phyloP scores from a whole-genome alignment of 306 rosid species.

The Trifolium fragiferum region DNA sequence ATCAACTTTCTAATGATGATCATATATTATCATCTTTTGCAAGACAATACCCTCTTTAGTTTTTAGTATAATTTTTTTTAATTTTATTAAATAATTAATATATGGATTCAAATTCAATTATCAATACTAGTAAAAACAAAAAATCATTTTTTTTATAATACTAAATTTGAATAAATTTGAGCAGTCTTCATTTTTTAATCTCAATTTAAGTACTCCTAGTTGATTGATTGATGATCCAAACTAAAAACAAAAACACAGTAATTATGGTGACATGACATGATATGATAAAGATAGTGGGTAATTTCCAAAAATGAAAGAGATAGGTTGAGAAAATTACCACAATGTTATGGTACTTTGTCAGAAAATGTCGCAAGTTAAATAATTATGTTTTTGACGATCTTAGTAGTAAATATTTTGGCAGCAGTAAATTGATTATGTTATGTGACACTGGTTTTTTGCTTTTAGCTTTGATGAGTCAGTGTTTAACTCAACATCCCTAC shows the following conservation, averaged over 20 bases:
- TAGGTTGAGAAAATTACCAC: slow-evolving; percentile 19
- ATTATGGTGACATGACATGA: slow-evolving; percentile 41
- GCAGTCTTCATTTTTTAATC: too few relatives aligned
- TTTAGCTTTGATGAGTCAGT: not conserved
- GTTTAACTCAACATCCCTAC: slow-evolving; percentile 40
- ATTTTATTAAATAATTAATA: too few relatives aligned
- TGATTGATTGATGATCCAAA: not conserved
- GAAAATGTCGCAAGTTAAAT: slow-evolving; percentile 39
- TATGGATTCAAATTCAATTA: too few relatives aligned
- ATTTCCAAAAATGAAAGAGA: slow-evolving; percentile 30
- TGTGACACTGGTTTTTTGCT: not conserved
- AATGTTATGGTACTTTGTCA: slow-evolving; percentile 38
- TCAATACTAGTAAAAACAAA: too few relatives aligned
- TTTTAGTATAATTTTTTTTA: too few relatives aligned
- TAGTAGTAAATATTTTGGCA: not conserved
- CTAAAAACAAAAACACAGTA: not conserved
- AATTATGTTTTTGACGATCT: not conserved
- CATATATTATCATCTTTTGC: too few relatives aligned
- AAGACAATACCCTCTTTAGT: too few relatives aligned
- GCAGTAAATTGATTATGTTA: not conserved
- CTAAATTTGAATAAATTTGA: too few relatives aligned
- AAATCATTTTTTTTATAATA: too few relatives aligned
- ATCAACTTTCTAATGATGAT: too few relatives aligned
- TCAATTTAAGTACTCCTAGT: not conserved
- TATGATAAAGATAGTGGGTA: slow-evolving; percentile 40